Evolutionary conservation across 306 rosid genomes (phyloP), one percentile per base, ranked within the genome.

Genomic region (Cajanus cajan): DNA sequence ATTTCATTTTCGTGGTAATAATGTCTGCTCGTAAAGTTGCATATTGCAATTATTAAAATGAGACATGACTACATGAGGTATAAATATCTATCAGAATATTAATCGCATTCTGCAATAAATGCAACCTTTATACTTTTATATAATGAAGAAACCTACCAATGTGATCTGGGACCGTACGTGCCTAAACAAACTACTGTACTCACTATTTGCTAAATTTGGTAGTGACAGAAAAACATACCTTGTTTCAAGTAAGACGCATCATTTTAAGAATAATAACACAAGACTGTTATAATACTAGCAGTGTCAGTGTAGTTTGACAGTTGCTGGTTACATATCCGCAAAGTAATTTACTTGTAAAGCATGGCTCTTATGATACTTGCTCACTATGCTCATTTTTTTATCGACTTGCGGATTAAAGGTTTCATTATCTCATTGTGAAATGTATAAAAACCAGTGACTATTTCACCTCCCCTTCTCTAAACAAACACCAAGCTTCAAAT

Each of bases 91-190:
- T 74, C 33, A 45, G 62, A 57, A 44, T 62, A 71, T 71, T 39
- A 69, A 44, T 70, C 34, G 28, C 39, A 33, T 7, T 65, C 55
- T 71, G 41, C 65, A 71, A 74, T 80, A 25, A 66, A 57, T 52
- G 76, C 15, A 8, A 25, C 45, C 15, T 65, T 77, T 51, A 63
- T 19, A 15, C 31, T 12, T 52, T 15, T 12, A 59, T 74, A 62
- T 25, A 2, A 36, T 18, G 59, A 63, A 74, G 47, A 65, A 40
- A 59, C 68, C 78, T 50, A 68, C 78, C 59, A 28, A 69, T 55
- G 39, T 28, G 78, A 72, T 84, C 36, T 8, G 74, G 50, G 14
- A 21, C 51, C 0, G 10, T 57, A 7, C 28, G 77, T 76, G 52
- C 7, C 62, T 40, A 68, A 68, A 78, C 41, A 34, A 55, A 73